These are phyloP conservation scores for Pseudogymnoascus sp. DNA, from an alignment of 2,329 filamentous ascomycete species.

Conservation along the genomic window DNA sequence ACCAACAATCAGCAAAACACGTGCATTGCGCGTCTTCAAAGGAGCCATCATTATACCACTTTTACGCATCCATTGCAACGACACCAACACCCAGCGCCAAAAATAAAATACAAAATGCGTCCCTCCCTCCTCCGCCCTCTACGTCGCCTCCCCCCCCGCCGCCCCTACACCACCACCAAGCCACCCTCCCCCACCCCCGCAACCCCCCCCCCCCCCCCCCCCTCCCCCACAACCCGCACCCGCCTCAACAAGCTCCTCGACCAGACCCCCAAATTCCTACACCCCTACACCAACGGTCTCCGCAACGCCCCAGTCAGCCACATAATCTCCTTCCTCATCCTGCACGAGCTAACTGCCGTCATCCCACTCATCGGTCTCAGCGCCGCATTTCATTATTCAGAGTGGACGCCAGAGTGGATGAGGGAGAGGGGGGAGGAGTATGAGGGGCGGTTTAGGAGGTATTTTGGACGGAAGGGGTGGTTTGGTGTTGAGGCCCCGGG, in stretches of 20 bases:
- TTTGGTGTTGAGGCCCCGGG: constrained; percentile 47
- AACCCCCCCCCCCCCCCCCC: constrained; percentile 3
- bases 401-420: constrained; percentile 53
- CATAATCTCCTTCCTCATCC: constrained; percentile 73
- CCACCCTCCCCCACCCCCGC: not conserved
- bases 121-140: not conserved
- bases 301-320: constrained; percentile 72
- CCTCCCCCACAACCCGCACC: not conserved
- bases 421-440: constrained; percentile 41
- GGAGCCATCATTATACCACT: not conserved
- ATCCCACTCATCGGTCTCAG: constrained; percentile 69
- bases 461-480: constrained; percentile 73
- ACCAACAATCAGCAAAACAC: not conserved
- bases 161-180: not conserved
- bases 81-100: not conserved
- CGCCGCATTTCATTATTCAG: constrained; percentile 68
- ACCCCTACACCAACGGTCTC: constrained; percentile 59
- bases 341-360: constrained; percentile 88
- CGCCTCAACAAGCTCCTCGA: constrained; percentile 14
- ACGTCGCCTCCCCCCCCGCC: not conserved
- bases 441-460: constrained; percentile 64
- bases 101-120: not conserved
- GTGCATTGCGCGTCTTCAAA: not conserved
- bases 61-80: not conserved
- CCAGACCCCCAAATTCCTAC: constrained; percentile 51